phyloP scores from a whole-genome alignment of 768 basidiomycete genomes.

The Leucocoprinus birnbaumii region DNA sequence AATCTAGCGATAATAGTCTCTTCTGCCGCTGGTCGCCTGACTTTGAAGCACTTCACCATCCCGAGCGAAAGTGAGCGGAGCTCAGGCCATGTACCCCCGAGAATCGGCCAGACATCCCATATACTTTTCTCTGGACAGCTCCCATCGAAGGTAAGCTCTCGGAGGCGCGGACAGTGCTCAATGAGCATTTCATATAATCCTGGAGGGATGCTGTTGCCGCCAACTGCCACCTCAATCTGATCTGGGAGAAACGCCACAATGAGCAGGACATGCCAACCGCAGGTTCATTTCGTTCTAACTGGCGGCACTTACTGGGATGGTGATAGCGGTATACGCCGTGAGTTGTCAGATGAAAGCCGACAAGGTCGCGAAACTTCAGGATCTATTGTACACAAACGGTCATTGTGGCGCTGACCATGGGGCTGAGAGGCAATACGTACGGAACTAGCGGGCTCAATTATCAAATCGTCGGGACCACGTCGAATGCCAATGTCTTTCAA shows the following conservation, averaged over 20 bases:
- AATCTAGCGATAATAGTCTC: background rate
- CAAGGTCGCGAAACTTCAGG: background rate
- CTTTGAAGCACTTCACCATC: background rate
- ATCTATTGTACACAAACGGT: background rate
- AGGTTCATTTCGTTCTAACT: background rate
- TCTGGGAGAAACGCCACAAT: background rate
- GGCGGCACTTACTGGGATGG: conserved; percentile 1
- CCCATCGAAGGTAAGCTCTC: conserved; percentile 1
- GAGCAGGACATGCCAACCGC: background rate
- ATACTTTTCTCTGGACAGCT: conserved; percentile 1
- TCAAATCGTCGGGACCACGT: background rate
- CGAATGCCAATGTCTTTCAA: conserved; percentile 7
- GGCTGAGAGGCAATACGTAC: background rate
- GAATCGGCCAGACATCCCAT: conserved; percentile 3
- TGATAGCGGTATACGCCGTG: background rate
- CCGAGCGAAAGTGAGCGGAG: conserved; percentile 1
- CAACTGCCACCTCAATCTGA: background rate
- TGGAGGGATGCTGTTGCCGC: background rate
- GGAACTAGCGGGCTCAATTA: background rate
- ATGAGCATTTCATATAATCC: conserved; percentile 3
- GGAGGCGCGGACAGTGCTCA: background rate
- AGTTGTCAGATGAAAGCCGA: background rate
- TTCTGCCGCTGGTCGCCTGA: background rate
- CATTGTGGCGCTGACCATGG: background rate
- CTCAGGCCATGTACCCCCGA: background rate